Base-by-base conservation (phyloP, 306 rosid species). In the Cicer arietinum region DNA sequence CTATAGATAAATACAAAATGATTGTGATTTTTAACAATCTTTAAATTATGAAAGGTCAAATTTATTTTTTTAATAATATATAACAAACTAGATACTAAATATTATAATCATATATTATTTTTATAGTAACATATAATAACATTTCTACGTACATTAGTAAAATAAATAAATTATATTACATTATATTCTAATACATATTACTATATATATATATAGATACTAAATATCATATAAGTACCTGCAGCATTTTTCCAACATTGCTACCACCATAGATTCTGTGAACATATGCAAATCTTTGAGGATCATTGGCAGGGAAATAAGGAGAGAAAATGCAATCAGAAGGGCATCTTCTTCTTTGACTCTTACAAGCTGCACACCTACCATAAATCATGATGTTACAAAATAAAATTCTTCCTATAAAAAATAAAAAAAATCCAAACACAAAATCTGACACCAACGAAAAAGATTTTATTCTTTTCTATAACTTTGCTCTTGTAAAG, bases 321-420 rank as follows among this genome's bases (percentile, higher is more conserved):
- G 91, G 89, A 80, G 88, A 81, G 77, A 91, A 90, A 74, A 90
- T 84, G 85, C 98, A 91, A 80, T 91, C 81, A 0, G 85, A 68
- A 74, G 90, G 87, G 16, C 94, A 94, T 50, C 71, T 89, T 68
- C 92, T 87, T 82, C 95, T 91, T 48, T 88, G 84, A 83, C 82
- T 85, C 84, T 86, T 91, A 75, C 97, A 91, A 82, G 92, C 94
- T 25, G 91, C 94, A 83, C 91, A 91, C 12, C 89, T 86, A 71
- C 79, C 80, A 6, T 60, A 56, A 22, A 70, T 74, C 80, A 81
- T 81, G 52, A 7, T 77, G 52, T 74, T 30, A 30, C 68, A 18
- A 83, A 79, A 43, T 65, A 17, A 83, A 80, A 58, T 60, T 7
- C 46, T 52, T 3, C 9, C 8, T 41, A 37, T 16, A 3, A 71